These are phyloP conservation scores for Linnemannia zychae DNA, from an alignment of 192 early-diverging fungal genomes.

Conservation along the genomic window DNA sequence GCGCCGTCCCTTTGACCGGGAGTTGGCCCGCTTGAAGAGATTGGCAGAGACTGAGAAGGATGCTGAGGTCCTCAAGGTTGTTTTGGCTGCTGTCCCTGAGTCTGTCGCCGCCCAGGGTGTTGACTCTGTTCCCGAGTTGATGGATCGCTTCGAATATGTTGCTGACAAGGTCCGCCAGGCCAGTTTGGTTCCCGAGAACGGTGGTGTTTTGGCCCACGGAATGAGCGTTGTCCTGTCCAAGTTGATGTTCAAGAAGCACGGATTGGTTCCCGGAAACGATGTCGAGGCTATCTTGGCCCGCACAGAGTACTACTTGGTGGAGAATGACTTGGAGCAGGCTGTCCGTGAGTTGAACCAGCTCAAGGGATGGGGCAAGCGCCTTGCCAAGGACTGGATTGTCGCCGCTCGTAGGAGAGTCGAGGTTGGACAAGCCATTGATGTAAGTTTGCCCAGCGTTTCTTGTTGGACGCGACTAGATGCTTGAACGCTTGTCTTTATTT, in stretches of 20 bases:
- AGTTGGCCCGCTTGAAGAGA: constrained; percentile 71
- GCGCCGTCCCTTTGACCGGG: constrained; percentile 76
- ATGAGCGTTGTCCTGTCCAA: constrained; percentile 79
- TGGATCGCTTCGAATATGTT: constrained; percentile 78
- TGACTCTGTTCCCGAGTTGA: constrained; percentile 73
- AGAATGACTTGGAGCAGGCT: constrained; percentile 87
- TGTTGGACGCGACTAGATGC: too few relatives aligned
- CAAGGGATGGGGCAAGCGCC: constrained; percentile 88
- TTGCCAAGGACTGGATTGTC: constrained; percentile 91
- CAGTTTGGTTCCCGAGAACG: constrained; percentile 89
- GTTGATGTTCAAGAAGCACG: constrained; percentile 88
- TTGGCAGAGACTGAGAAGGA: constrained; percentile 70
- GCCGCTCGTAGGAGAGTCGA: constrained; percentile 87
- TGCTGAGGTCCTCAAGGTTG: constrained; percentile 68
- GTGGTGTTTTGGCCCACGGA: constrained; percentile 86
- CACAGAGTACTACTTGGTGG: constrained; percentile 77
- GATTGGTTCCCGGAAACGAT: constrained; percentile 87
- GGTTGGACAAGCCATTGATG: constrained; percentile 89
- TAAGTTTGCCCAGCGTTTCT: constrained; percentile 53
- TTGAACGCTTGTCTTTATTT: too few relatives aligned
- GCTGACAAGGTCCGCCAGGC: constrained; percentile 78
- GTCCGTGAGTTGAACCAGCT: constrained; percentile 94
- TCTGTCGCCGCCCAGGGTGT: constrained; percentile 72
- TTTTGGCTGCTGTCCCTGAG: constrained; percentile 72
- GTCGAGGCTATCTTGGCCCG: constrained; percentile 89